These are phyloP conservation scores for Antrodiella citrinella DNA, from an alignment of 768 basidiomycete genomes.

Conservation along the genomic window DNA sequence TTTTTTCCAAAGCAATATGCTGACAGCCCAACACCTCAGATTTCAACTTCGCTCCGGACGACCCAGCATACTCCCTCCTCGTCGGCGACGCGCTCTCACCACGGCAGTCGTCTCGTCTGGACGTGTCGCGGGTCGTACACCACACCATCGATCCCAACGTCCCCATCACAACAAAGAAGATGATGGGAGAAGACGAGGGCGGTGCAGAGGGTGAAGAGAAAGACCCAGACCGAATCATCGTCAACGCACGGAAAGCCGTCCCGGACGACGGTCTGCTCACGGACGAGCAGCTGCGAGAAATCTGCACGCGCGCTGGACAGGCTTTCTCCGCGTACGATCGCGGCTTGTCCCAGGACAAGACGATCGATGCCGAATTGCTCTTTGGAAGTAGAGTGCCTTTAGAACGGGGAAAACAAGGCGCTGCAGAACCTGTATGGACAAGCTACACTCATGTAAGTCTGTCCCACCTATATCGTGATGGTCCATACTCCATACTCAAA, in stretches of 20 bases:
- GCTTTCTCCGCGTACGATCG: constrained; percentile 65
- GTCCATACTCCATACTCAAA: background rate
- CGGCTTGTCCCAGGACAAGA: constrained; percentile 25
- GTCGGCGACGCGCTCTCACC: constrained; percentile 50
- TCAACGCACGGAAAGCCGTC: constrained; percentile 55
- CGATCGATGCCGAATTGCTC: constrained; percentile 7
- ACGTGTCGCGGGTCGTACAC: constrained; percentile 65
- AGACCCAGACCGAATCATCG: constrained; percentile 68
- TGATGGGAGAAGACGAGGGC: constrained; percentile 31
- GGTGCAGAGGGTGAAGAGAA: constrained; percentile 29
- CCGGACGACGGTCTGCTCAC: constrained; percentile 64
- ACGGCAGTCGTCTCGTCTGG: constrained; percentile 44
- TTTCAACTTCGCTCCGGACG: constrained; percentile 83
- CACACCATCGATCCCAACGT: constrained; percentile 58
- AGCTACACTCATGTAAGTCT: constrained; percentile 53
- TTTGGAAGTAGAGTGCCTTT: no score
- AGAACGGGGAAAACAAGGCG: no score
- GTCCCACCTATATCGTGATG: background rate
- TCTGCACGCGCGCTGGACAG: constrained; percentile 33
- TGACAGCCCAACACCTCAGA: constrained; percentile 40
- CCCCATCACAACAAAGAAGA: constrained; percentile 17
- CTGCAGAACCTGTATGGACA: constrained; percentile 76
- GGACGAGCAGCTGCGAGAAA: constrained; percentile 41
- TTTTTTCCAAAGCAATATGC: background rate
- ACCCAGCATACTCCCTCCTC: constrained; percentile 75